Conservation (phyloP, 805 yeast species). For the Candida sithepensis region DNA sequence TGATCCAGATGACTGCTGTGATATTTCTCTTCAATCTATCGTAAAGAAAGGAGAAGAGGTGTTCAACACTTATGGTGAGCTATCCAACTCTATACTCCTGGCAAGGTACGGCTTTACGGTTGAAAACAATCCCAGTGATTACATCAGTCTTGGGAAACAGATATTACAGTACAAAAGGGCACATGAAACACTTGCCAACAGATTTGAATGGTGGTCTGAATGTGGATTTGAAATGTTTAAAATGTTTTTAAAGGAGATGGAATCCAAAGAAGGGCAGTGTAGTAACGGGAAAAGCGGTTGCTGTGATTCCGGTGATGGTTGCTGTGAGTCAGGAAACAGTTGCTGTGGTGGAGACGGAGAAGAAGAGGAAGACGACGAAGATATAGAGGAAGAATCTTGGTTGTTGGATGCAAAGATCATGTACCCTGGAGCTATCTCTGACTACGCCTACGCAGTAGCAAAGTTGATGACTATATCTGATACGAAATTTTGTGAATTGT, state of each 20-base stretch:
- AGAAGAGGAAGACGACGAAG: conserved; percentile 25
- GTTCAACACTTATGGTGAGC: conserved; percentile 80
- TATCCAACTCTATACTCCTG: conserved; percentile 60
- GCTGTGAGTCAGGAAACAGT: too few species aligned
- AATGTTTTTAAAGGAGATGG: conserved; percentile 12
- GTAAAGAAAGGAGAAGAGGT: conserved; percentile 56
- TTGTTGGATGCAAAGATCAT: conserved; percentile 36
- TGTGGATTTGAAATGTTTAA: conserved; percentile 17
- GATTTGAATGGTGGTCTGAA: conserved; percentile 26
- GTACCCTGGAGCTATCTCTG: conserved; percentile 42
- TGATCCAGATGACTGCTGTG: conserved; percentile 60
- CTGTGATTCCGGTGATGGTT: conserved; percentile 8
- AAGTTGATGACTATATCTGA: conserved; percentile 32
- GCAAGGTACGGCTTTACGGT: conserved; percentile 78
- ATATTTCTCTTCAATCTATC: conserved; percentile 47
- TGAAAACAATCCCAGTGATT: conserved; percentile 50
- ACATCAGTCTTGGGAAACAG: conserved; percentile 55
- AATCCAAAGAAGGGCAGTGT: conserved; percentile 6
- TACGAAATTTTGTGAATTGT: conserved; percentile 25
- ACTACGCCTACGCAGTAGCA: conserved; percentile 40
- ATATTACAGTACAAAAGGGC: conserved; percentile 18
- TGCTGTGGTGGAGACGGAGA: too few species aligned
- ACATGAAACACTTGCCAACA: conserved; percentile 12
- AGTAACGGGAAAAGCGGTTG: conserved; percentile 4
- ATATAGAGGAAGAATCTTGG: conserved; percentile 32